Percentiles rank a stretch among this genome's conserved stretches.
Evolutionary conservation across 257 asterid genomes (phyloP).

Genomic region (Euphrasia confusa): DNA sequence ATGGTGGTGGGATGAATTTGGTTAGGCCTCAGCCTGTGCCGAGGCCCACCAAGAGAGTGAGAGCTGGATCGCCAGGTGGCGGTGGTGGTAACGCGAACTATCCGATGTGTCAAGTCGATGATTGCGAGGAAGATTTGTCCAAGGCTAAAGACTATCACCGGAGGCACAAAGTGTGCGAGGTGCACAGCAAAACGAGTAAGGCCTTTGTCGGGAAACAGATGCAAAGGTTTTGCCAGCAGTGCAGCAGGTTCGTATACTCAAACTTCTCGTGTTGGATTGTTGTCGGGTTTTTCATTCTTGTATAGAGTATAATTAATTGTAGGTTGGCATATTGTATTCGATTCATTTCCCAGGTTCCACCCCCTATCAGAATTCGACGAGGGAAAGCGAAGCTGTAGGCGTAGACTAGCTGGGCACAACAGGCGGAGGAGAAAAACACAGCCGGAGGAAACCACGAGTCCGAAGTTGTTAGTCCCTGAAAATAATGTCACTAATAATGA

Average conservation of each 20-base stretch:
- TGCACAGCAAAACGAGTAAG: constrained; percentile 71
- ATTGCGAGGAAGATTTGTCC: constrained; percentile 69
- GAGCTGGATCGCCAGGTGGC: constrained; percentile 72
- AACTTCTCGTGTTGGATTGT: neutral
- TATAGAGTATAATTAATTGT: neutral
- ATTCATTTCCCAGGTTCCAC: constrained; percentile 63
- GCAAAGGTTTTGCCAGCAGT: constrained; percentile 55
- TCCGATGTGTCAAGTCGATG: constrained; percentile 82
- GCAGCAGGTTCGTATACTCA: constrained; percentile 43
- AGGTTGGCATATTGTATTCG: neutral
- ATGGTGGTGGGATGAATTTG: neutral
- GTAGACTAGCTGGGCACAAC: constrained; percentile 95
- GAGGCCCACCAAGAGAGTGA: constrained; percentile 62
- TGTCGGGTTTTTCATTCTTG: constrained; percentile 9
- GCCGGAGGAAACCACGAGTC: constrained; percentile 55
- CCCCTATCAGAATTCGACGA: constrained; percentile 87
- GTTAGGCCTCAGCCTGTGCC: constrained; percentile 24
- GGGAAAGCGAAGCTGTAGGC: constrained; percentile 96
- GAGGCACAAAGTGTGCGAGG: constrained; percentile 88
- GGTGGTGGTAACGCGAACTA: constrained; percentile 38
- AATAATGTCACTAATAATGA: constrained; percentile 44
- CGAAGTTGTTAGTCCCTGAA: constrained; percentile 40
- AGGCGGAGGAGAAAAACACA: constrained; percentile 91
- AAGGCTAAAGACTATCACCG: constrained; percentile 83
- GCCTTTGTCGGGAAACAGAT: constrained; percentile 66